Percentiles rank a stretch among this genome's conserved stretches.
Conservation (phyloP, 2,329 filamentous ascomycete species). For the Escovopsis sp. region DNA sequence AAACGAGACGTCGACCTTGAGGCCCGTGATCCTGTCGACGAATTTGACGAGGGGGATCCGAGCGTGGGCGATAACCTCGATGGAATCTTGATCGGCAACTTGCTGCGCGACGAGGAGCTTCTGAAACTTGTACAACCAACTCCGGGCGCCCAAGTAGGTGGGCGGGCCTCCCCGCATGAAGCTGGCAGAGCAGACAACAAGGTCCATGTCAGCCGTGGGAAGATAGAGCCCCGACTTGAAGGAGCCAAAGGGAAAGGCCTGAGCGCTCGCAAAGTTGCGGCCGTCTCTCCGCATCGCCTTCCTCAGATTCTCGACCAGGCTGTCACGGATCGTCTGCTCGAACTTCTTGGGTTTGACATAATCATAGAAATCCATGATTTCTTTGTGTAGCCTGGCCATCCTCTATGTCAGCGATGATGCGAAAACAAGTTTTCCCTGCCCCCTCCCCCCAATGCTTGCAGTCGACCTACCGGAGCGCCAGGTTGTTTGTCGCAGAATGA, state of each 20-base stretch:
- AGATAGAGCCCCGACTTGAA: conserved; percentile 69
- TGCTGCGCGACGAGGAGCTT: conserved; percentile 39
- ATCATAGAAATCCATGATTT: conserved; percentile 78
- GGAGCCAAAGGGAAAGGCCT: conserved; percentile 74
- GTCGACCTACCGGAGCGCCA: conserved; percentile 38
- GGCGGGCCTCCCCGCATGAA: conserved; percentile 40
- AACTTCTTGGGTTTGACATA: conserved; percentile 65
- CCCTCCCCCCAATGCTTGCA: background rate
- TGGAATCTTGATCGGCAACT: conserved; percentile 41
- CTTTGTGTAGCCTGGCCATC: conserved; percentile 59
- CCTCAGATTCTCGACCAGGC: conserved; percentile 57
- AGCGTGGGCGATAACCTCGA: conserved; percentile 58
- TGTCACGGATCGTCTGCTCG: conserved; percentile 60
- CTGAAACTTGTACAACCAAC: conserved; percentile 47
- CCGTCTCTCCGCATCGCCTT: conserved; percentile 36
- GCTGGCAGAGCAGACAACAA: conserved; percentile 56
- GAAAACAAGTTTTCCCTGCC: background rate
- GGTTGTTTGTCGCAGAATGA: conserved; percentile 36
- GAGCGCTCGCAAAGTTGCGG: conserved; percentile 40
- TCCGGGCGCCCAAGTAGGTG: conserved; percentile 34
- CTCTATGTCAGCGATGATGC: background rate
- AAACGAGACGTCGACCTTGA: conserved; percentile 88
- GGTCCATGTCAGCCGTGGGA: conserved; percentile 77
- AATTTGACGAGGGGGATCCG: conserved; percentile 91
- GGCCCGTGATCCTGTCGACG: conserved; percentile 58